Evolutionary conservation across 192 early-diverging fungal species (phyloP).

Genomic region (Entomortierella beljakovae): DNA sequence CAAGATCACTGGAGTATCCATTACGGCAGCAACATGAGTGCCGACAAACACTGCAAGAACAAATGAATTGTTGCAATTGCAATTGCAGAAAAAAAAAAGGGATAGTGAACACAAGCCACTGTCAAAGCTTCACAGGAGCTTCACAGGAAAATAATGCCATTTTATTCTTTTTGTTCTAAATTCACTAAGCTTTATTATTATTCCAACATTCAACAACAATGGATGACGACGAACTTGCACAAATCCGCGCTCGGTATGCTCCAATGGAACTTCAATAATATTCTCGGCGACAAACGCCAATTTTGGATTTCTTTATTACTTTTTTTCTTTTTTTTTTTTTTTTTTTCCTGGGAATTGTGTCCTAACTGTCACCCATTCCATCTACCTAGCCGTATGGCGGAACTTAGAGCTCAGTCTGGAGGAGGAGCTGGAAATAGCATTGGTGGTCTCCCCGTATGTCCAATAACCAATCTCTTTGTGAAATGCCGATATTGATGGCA

Average conservation of each 20-base stretch:
- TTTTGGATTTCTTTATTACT: background rate
- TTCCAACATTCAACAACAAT: conserved; percentile 39
- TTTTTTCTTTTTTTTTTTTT: background rate
- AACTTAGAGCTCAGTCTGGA: conserved; percentile 53
- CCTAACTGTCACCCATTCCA: no score
- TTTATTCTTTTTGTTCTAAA: conserved; percentile 4
- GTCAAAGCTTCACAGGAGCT: background rate
- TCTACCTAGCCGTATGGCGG: conserved; percentile 59
- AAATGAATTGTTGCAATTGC: background rate
- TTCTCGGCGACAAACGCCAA: background rate
- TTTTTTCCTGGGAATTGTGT: no score
- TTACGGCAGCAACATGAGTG: conserved; percentile 13
- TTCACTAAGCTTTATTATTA: background rate
- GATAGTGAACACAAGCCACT: conserved; percentile 6
- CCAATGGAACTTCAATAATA: background rate
- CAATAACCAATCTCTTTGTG: no score
- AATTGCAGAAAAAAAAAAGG: background rate
- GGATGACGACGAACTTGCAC: conserved; percentile 84
- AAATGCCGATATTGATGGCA: background rate
- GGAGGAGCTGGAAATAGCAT: conserved; percentile 41
- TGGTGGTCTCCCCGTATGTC: conserved; percentile 37
- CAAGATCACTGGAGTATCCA: conserved; percentile 28
- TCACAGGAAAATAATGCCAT: background rate
- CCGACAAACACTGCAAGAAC: background rate
- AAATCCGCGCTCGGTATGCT: conserved; percentile 77